phyloP scores from a whole-genome alignment of 345 rosid species.

The Rhizophora apiculata region DNA sequence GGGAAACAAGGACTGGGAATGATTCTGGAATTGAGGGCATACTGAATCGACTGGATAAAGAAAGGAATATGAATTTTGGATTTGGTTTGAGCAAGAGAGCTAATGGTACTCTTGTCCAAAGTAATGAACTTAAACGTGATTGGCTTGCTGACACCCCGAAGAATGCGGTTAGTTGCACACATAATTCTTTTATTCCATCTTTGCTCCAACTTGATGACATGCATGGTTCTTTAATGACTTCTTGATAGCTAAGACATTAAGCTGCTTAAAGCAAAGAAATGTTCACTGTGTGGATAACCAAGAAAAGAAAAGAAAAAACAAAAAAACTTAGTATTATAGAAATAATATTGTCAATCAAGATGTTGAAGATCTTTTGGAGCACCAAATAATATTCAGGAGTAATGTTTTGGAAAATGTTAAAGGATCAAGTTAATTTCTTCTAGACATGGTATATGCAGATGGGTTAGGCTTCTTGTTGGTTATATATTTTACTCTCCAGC shows the following conservation, averaged over 20 bases:
- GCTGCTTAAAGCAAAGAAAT: neutral
- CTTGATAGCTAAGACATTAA: neutral
- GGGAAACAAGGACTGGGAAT: conserved; percentile 41
- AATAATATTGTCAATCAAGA: too few relatives aligned
- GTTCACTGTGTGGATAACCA: too few relatives aligned
- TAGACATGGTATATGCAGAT: too few relatives aligned
- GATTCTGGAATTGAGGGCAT: conserved; percentile 84
- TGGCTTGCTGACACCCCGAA: conserved; percentile 34
- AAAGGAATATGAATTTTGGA: conserved; percentile 67
- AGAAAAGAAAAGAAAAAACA: too few relatives aligned
- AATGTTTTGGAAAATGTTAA: too few relatives aligned
- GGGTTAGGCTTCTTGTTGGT: too few relatives aligned
- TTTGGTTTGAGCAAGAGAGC: conserved; percentile 48
- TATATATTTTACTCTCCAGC: too few relatives aligned
- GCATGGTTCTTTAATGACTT: neutral
- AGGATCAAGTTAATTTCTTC: too few relatives aligned
- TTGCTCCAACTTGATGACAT: neutral
- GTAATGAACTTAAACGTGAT: conserved; percentile 28
- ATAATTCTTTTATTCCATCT: neutral
- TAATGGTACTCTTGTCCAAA: conserved; percentile 20
- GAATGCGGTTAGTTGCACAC: conserved; percentile 37
- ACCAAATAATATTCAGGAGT: too few relatives aligned
- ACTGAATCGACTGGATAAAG: conserved; percentile 72
- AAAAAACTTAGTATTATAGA: too few relatives aligned
- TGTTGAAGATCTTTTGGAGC: too few relatives aligned